Conservation (phyloP, 2,329 filamentous ascomycete species). For the Tolypocladium sp. region DNA sequence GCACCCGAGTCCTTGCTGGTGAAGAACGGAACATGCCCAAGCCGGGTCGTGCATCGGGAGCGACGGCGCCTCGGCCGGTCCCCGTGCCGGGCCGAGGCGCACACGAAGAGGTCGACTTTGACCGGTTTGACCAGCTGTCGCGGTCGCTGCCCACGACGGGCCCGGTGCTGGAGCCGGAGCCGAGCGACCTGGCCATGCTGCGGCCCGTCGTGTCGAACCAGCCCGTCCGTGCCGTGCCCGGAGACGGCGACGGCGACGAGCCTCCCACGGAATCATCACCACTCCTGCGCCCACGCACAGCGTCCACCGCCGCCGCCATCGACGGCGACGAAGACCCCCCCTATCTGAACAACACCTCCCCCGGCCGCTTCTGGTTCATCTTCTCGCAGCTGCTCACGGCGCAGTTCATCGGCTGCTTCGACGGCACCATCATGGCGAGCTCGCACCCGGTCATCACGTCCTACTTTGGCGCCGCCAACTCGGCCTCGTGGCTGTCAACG, state of each 20-base stretch:
- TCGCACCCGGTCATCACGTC: conserved; percentile 75
- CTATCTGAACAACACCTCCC: conserved; percentile 37
- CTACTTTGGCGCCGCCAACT: conserved; percentile 68
- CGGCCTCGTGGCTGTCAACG: conserved; percentile 75
- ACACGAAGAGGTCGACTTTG: conserved; percentile 3
- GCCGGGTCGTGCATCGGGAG: not conserved
- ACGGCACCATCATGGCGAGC: conserved; percentile 74
- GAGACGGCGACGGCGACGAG: conserved; percentile 1
- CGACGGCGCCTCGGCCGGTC: not conserved
- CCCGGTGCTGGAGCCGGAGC: conserved; percentile 31
- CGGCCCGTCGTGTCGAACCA: conserved; percentile 11
- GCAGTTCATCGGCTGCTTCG: conserved; percentile 56
- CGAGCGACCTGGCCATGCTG: conserved; percentile 29
- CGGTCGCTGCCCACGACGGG: conserved; percentile 28
- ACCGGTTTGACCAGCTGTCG: conserved; percentile 20
- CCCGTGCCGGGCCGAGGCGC: not conserved
- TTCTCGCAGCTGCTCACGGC: conserved; percentile 50
- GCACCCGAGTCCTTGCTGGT: not conserved
- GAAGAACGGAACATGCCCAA: not conserved
- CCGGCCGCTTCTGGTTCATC: conserved; percentile 50
- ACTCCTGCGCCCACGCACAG: conserved; percentile 11
- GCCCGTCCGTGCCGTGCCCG: not conserved
- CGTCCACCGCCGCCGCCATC: not conserved
- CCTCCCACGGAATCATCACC: conserved; percentile 13
- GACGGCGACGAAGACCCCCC: conserved; percentile 6